Evolutionary conservation across 768 basidiomycete species (phyloP), one percentile per base, ranked within the genome.

Genomic region (Pisolithus marmoratus): DNA sequence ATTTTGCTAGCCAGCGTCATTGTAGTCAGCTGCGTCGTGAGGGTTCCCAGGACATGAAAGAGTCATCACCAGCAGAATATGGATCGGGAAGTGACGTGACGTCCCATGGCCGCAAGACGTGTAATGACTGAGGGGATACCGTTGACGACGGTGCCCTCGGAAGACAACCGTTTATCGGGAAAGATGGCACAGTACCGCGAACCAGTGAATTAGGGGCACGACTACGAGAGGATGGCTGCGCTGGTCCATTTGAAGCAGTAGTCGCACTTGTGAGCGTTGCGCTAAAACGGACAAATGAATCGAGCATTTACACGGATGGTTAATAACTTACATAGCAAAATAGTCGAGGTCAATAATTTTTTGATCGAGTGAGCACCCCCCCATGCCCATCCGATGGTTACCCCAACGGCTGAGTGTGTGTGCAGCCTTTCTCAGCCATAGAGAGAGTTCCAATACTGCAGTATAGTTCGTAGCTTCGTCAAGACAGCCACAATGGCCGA

Each of bases 11-110:
- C 24, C 5, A 15, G 5, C 26, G n/a, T 8, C 38, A 48, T 15
- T n/a, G 51, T 36, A 46, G 27, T 57, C 58, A 73, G 31, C 60
- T 48, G 45, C 68, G 68, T 31, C 73, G 70, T 29, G 73, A 67
- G 45, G 79, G 78, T 60, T 81, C 75, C 81, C 82, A 84, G 55
- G 76, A 76, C 80, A 82, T 82, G 58, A 83, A 81, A 0, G 77
- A 71, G 60, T 83, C 81, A 40, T 81, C 81, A 52, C 72, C 72
- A 48, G 76, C 58, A 52, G 70, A 60, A 20, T 71, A 66, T 38
- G 67, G 65, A 24, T 63, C 66, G 38, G 61, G 48, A 47, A 54
- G 58, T 3, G 66, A 41, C 15, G 54, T 24, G 11, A 50, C 52
- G 24, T 49, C 55, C 64, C 62, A 66, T 37, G 55, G 34, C 20